Base-by-base conservation (phyloP, 768 basidiomycete genomes). In the Neoboletus brunneissimus region DNA sequence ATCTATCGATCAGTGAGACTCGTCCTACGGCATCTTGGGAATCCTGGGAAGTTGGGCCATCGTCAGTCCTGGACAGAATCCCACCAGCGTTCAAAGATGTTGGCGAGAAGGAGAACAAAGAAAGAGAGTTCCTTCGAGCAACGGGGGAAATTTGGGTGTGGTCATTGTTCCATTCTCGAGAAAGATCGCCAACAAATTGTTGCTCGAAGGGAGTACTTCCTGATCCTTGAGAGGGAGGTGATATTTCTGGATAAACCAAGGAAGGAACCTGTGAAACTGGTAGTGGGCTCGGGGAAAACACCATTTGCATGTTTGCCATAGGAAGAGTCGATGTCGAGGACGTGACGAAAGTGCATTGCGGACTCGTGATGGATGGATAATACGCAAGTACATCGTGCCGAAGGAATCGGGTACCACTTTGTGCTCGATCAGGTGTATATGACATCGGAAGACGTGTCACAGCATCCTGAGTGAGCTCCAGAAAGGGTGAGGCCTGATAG, bases 231-330 rank as follows among this genome's bases (percentile, higher is more conserved):
- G 59, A 62, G 38, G 66, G 72, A 0, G 68, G 70, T 11, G 72
- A 72, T 43, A 73, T 62, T 16, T 60, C 62, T 10, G 68, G 66
- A 35, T 25, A 62, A 5, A 58, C 41, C 46, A 68, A 35, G 40
- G 57, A 57, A 5, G 66, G 63, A 7, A 53, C 51, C 27, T 58
- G 58, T 0, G 66, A 65, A 8, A 59, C 16, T 5, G 60, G 49
- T 18, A 73, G 51, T 22, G 70, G 70, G 48, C 64, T 72, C 41
- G 68, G 70, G 4, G 72, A 70, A 23, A 69, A 61, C n/a, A 59
- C 44, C 51, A 56, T 49, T 40, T 60, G 57, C 20, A 45, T 50
- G 34, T 61, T 61, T 29, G 49, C 22, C 13, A 18, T 32, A 4
- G 55, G 43, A 32, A 48, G 37, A 15, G 56, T 58, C 27, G 66